phyloP scores from a whole-genome alignment of 1,139 yeast species.

The Debaryomyces sp. region DNA sequence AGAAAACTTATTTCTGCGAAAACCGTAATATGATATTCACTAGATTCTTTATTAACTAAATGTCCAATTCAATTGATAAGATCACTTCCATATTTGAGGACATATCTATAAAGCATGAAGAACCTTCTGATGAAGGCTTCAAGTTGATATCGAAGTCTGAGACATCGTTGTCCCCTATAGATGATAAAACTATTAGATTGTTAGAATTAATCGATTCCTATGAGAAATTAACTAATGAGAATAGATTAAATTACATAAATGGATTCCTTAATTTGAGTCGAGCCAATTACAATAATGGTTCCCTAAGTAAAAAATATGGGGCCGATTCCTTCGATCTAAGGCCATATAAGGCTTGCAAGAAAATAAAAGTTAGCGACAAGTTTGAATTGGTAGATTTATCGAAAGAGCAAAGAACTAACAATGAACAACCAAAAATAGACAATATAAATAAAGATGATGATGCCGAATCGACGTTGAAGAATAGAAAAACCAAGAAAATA shows the following conservation, averaged over 20 bases:
- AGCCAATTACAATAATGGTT: constrained; percentile 35
- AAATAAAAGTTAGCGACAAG: constrained; percentile 14
- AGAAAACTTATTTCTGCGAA: constrained; percentile 1
- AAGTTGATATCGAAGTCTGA: constrained; percentile 5
- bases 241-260: constrained; percentile 25
- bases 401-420: constrained; percentile 2
- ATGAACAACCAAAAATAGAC: neutral
- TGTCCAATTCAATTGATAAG: constrained; percentile 9
- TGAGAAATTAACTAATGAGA: constrained; percentile 24
- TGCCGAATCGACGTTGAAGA: constrained; percentile 1
- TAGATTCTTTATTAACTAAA: neutral
- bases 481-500: neutral
- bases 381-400: constrained; percentile 17
- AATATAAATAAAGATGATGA: neutral
- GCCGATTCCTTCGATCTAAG: constrained; percentile 32
- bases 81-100: constrained; percentile 17
- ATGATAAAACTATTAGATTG: constrained; percentile 23
- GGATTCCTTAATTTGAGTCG: constrained; percentile 42
- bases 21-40: neutral
- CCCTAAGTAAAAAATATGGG: constrained; percentile 25
- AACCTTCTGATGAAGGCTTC: constrained; percentile 8
- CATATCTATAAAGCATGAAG: constrained; percentile 11
- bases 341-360: constrained; percentile 28
- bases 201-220: constrained; percentile 33
- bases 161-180: constrained; percentile 14